Evolutionary conservation across 345 rosid species (phyloP).

Genomic region (Gossypium sturtianum): DNA sequence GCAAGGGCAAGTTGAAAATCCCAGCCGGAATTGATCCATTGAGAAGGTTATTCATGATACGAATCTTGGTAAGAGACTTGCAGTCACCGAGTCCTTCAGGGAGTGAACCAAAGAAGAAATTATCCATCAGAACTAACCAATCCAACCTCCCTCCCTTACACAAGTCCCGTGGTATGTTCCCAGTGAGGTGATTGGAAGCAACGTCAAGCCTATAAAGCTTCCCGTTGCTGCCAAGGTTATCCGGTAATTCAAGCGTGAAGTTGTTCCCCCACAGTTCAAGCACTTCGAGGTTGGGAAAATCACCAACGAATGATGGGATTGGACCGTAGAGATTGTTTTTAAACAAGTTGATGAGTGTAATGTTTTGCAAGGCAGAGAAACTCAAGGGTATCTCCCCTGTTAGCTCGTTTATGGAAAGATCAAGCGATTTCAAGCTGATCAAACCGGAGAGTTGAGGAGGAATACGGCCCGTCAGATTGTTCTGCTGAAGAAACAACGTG

Average conservation of each 20-base stretch:
- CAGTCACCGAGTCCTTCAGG: constrained; percentile 70
- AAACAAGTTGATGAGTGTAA: constrained; percentile 61
- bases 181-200: constrained; percentile 62
- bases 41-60: constrained; percentile 47
- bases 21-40: constrained; percentile 70
- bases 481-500: constrained; percentile 66
- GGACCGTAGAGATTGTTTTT: constrained; percentile 56
- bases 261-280: constrained; percentile 75
- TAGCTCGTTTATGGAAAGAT: constrained; percentile 55
- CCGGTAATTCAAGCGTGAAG: constrained; percentile 59
- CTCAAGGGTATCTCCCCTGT: constrained; percentile 72
- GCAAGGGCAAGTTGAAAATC: constrained; percentile 45
- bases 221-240: constrained; percentile 64
- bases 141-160: constrained; percentile 58
- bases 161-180: constrained; percentile 56
- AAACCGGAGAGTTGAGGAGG: constrained; percentile 70
- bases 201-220: constrained; percentile 56
- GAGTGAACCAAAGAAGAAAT: constrained; percentile 66
- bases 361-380: constrained; percentile 37
- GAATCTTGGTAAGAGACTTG: constrained; percentile 47
- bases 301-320: constrained; percentile 64
- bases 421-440: constrained; percentile 60
- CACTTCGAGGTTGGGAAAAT: constrained; percentile 56
- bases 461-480: constrained; percentile 59
- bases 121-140: constrained; percentile 52